Evolutionary conservation across 2,329 filamentous ascomycete genomes (phyloP).

Genomic region (Coleophoma crateriformis): DNA sequence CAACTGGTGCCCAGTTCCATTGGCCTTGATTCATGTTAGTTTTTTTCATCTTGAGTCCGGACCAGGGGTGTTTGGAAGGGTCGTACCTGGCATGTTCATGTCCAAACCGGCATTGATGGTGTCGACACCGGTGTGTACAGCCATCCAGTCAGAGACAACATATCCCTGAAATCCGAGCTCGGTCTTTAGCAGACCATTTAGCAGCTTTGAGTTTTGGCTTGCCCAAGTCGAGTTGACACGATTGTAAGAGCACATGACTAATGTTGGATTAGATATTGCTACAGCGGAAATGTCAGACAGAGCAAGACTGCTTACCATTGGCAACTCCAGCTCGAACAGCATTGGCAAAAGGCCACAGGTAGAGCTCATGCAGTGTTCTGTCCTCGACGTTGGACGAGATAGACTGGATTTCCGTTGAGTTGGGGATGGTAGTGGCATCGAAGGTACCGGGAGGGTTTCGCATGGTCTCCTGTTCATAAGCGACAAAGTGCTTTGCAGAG

Average conservation of each 20-base stretch:
- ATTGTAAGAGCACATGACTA: slow-evolving; percentile 79
- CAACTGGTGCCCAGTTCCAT: background rate
- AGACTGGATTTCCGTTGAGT: slow-evolving; percentile 9
- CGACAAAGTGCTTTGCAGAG: slow-evolving; percentile 60
- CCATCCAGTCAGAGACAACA: slow-evolving; percentile 32
- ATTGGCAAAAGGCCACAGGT: slow-evolving; percentile 68
- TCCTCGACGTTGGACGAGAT: slow-evolving; percentile 57
- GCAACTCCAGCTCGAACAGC: slow-evolving; percentile 65
- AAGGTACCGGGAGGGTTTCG: slow-evolving; percentile 14
- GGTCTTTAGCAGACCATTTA: slow-evolving; percentile 41
- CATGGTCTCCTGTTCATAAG: slow-evolving; percentile 62
- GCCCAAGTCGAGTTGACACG: slow-evolving; percentile 40
- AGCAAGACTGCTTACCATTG: slow-evolving; percentile 28
- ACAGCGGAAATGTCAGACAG: background rate
- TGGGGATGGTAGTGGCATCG: slow-evolving; percentile 31
- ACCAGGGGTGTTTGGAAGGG: too few species aligned
- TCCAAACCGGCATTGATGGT: slow-evolving; percentile 37
- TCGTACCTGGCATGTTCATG: slow-evolving; percentile 36
- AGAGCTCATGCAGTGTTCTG: slow-evolving; percentile 67
- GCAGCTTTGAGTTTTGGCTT: slow-evolving; percentile 38
- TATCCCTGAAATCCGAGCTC: slow-evolving; percentile 46
- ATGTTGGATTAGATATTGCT: slow-evolving; percentile 18
- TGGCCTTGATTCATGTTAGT: background rate
- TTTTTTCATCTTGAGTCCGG: background rate
- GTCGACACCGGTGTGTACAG: slow-evolving; percentile 34